Conservation (phyloP, 306 rosid species). For the Dicorynia guianensis region DNA sequence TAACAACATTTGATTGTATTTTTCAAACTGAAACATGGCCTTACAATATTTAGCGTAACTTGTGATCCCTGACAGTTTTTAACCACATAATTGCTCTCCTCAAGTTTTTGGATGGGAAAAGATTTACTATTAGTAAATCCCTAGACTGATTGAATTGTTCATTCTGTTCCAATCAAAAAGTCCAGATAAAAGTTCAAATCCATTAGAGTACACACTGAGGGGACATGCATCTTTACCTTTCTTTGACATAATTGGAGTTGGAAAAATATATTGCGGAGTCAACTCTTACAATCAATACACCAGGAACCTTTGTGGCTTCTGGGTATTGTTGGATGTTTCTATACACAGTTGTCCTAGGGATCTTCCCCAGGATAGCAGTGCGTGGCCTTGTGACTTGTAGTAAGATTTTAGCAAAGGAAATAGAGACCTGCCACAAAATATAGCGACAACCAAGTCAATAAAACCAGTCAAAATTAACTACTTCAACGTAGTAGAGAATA, state of each 20-base stretch:
- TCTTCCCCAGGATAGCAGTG: slow-evolving; percentile 82
- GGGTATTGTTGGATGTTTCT: slow-evolving; percentile 92
- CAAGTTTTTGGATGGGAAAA: neutral
- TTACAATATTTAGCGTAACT: neutral
- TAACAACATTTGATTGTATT: neutral
- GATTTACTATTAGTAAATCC: neutral
- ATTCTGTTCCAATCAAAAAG: slow-evolving; percentile 1
- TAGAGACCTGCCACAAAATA: slow-evolving; percentile 64
- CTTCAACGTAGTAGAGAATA: slow-evolving; percentile 13
- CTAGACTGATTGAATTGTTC: neutral
- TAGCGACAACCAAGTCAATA: slow-evolving; percentile 24
- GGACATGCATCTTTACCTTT: slow-evolving; percentile 64
- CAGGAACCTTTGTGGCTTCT: slow-evolving; percentile 79
- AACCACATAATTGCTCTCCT: neutral
- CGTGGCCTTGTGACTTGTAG: slow-evolving; percentile 90
- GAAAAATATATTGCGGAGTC: slow-evolving; percentile 97
- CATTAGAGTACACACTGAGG: neutral
- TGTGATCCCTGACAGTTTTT: slow-evolving; percentile 9
- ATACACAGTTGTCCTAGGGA: slow-evolving; percentile 82
- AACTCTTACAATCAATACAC: slow-evolving; percentile 80
- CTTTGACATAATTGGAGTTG: slow-evolving; percentile 91
- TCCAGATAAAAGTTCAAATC: neutral
- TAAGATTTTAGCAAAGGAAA: slow-evolving; percentile 92
- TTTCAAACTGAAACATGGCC: slow-evolving; percentile 10
- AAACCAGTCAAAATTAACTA: slow-evolving; percentile 4